Evolutionary conservation across 2,329 filamentous ascomycete genomes (phyloP), one percentile per base, ranked within the genome.

Genomic region (Fonsecaea pugnacius): DNA sequence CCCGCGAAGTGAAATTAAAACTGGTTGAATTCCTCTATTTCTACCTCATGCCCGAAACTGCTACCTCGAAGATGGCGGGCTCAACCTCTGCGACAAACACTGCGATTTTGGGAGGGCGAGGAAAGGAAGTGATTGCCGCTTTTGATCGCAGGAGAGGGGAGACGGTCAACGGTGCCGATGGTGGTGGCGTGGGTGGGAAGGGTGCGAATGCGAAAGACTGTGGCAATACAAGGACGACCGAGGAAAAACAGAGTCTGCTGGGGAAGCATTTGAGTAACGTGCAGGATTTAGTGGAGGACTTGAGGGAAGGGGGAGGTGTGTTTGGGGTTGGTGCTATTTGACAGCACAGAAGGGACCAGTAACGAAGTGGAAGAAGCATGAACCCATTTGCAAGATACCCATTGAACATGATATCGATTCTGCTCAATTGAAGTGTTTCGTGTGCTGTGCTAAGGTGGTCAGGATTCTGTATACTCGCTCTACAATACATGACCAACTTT

Each of bases 1-100:
- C 88, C 27, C 88, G 92, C 67, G 91, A 94, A 72, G 93, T 98
- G 70, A 97, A 96, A 80, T 86, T 96, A 74, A 95, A 96, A 77
- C 87, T 96, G n/a, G 89, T 97, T 71, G 95, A 98, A 77, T 98
- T 98, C 75, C 81, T 99, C 58, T 98, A 98, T 82, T 98, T 98
- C 78, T 99, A 98, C 78, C 88, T 99, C 71, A 96, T 98, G 89
- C 93, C 94, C 57, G 95, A 99, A 79, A 87, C 86, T 0, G 88
- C 82, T 1, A 75, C 75, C 18, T 60, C 46, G 63, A 70, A 55
- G 67, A 64, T 62, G 32, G 70, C 65, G 38, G 84, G 51, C 80
- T 84, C 66, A 4, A 67, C 68, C 1, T 69, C 68, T 7, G 72
- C 73, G 12, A 76, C 75, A 24, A 79, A 77, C 64, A 77, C 78